Conservation (phyloP, 371 early-diverging fungal genomes). For the Apophysomyces elegans region DNA sequence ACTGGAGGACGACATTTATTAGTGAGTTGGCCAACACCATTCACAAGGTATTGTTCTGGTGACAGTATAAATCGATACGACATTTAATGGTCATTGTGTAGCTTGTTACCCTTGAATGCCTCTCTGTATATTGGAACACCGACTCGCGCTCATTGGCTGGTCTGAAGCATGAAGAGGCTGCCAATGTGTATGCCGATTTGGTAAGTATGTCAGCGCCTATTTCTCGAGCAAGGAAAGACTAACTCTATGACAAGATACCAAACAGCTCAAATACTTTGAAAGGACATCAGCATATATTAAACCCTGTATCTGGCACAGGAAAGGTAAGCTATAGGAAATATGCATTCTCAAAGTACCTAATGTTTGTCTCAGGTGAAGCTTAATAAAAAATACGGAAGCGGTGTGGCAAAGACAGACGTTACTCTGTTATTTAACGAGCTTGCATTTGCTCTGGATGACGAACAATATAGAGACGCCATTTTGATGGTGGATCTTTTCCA, state of each 20-base stretch:
- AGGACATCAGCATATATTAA: slow-evolving; percentile 84
- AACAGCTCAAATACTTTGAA: slow-evolving; percentile 54
- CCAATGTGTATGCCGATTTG: slow-evolving; percentile 58
- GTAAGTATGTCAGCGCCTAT: slow-evolving; percentile 28
- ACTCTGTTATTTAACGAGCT: slow-evolving; percentile 89
- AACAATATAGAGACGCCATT: slow-evolving; percentile 86
- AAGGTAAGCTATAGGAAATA: slow-evolving; percentile 50
- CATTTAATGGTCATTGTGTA: slow-evolving; percentile 12
- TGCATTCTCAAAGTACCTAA: neutral
- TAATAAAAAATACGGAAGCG: slow-evolving; percentile 69
- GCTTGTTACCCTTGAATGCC: slow-evolving; percentile 77
- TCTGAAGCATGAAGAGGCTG: slow-evolving; percentile 50
- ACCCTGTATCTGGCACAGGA: slow-evolving; percentile 94
- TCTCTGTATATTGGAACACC: slow-evolving; percentile 94
- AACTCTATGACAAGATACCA: slow-evolving; percentile 51
- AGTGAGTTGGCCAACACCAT: slow-evolving; percentile 67
- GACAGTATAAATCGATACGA: too few relatives aligned
- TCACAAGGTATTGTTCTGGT: slow-evolving; percentile 55
- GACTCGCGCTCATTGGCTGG: slow-evolving; percentile 69
- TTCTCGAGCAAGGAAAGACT: neutral
- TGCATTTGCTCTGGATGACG: slow-evolving; percentile 87
- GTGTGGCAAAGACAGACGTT: slow-evolving; percentile 68
- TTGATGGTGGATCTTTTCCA: slow-evolving; percentile 85
- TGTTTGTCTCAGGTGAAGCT: slow-evolving; percentile 44
- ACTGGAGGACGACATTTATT: slow-evolving; percentile 76